A percentile compares a stretch with the other conserved stretches of the same genome.
Conservation (phyloP, 495 filamentous ascomycete genomes). For the Neurospora tetrasperma region DNA sequence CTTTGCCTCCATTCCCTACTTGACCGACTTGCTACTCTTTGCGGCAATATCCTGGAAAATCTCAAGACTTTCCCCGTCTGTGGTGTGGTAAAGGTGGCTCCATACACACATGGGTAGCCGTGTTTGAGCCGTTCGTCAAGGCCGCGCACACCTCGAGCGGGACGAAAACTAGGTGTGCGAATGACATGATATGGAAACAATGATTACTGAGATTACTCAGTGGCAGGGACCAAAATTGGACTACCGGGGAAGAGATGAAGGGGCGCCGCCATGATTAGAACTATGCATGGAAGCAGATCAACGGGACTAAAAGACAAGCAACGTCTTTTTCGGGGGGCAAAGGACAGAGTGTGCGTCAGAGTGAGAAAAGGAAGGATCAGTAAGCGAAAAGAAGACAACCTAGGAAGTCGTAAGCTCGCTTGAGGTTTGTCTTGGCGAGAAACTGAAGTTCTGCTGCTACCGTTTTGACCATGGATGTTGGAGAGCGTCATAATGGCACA, state of each 20-base stretch:
- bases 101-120: neutral
- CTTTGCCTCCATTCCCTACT: neutral
- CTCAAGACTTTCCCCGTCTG: neutral
- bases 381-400: neutral
- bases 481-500: neutral
- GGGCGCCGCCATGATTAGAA: neutral
- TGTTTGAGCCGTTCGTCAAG: neutral
- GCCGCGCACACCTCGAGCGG: neutral
- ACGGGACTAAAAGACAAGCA: neutral
- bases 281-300: neutral
- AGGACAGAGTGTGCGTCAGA: neutral
- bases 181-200: neutral
- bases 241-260: neutral
- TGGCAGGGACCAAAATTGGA: neutral
- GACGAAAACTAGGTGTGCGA: neutral
- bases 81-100: neutral
- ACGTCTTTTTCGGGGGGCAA: neutral
- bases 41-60: neutral
- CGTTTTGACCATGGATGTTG: neutral
- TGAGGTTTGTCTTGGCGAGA: neutral
- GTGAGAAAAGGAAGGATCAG: neutral
- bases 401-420: neutral
- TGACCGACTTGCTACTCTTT: neutral
- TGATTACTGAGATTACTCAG: neutral
- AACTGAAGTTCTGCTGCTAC: neutral